Base-by-base conservation (phyloP, 1,284 basidiomycete genomes). In the Vanrija sp. region DNA sequence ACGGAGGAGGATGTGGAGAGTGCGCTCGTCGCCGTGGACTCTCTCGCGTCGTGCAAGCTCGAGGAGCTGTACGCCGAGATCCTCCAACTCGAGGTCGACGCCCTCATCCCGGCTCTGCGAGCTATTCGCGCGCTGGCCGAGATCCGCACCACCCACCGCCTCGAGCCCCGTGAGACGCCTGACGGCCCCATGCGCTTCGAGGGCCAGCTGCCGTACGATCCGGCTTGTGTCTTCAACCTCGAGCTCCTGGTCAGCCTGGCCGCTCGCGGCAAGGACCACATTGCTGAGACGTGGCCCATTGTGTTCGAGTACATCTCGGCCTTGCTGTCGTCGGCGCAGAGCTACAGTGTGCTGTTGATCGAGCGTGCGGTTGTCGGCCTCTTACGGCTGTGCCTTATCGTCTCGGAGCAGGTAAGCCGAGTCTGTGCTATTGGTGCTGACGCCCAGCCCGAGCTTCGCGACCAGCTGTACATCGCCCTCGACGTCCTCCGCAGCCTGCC, bases 361-460 rank as follows among this genome's bases (percentile, higher is more conserved):
- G 96, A 98, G 72, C 84, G 96, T n/a, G 93, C 94, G 2, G 88
- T 97, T 1, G 91, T 94, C n/a, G 87, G 87, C 22, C 78, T 97
- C 20, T 76, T 96, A 48, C 82, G 88, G 27, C 77, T 96, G 23
- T 89, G 88, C 63, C 77, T 85, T 52, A 84, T 92, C 45, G 80
- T 94, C 7, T 87, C 88, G 7, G 83, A 85, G 49, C 31, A 27
- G 25, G 25, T 27, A 27, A 27, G 25, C 25, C 8, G 12, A 10
- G 7, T 27, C 9, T 39, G 3, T n/a, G 38, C 2, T 56, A 50
- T 6, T 56, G 51, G 12, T 51, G 12, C 8, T 31, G 25, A 27
- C 25, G 25, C 25, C 25, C 52, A 91, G 85, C 80, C 84, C 41
- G 78, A 81, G 10, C 77, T 95, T 45, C 85, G 90, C 22, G 94